Evolutionary conservation across 108 stramenopile species (phyloP), one percentile per base, ranked within the genome.

Genomic region (Cyclotella baltica): DNA sequence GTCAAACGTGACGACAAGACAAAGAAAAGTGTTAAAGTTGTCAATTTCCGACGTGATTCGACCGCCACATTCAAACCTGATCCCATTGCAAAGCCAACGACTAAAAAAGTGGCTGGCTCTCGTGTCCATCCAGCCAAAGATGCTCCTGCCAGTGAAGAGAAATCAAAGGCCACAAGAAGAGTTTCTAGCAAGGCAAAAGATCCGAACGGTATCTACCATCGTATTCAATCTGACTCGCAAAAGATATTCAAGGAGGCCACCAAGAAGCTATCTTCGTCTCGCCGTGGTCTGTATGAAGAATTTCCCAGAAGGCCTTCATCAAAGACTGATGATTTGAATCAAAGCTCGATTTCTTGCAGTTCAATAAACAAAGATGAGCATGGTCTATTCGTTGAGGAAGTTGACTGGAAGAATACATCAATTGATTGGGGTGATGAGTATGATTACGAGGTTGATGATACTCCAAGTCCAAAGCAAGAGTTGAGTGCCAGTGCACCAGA

Each of bases 351-450:
- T n/a, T n/a, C n/a, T n/a, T n/a, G n/a, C n/a, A 28, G 13, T 28
- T 11, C 22, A 2, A 29, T 57, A 27, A 57, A 25, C 27, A 20
- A 25, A 15, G 55, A 57, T 57, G 22, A 57, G 55, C 55, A 57
- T 6, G 55, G 50, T 16, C 67, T 33, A 22, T 69, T 53, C 31
- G 50, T 52, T 18, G 55, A 70, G 23, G 31, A 16, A 25, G 23
- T 72, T 25, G 70, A 72, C 46, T 72, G 70, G 70, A 59, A 58
- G 31, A 35, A 58, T 40, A 43, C 56, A 71, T 72, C 58, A 22
- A 61, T 72, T 30, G 58, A 72, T 71, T 72, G 70, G 70, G 70
- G 70, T 59, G 58, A 31, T 40, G 70, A 61, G 1, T 31, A 70
- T n/a, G 23, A 3, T 57, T 29, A 27, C 28, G 28, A 29, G 20